Percentiles rank a stretch among this genome's conserved stretches.
phyloP scores from a whole-genome alignment of 129 eudicot species.

The Tagetes patula region DNA sequence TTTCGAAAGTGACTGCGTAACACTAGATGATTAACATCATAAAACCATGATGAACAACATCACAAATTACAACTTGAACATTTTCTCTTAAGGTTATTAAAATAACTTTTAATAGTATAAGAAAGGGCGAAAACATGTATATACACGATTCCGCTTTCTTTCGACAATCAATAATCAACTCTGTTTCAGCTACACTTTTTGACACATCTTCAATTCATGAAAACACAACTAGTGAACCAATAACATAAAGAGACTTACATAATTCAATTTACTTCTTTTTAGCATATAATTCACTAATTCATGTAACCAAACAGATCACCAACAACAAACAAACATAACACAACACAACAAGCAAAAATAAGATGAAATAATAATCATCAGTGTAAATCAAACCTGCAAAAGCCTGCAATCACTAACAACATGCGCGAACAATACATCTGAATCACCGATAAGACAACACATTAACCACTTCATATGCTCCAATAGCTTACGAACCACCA shows the following conservation, averaged over 20 bases:
- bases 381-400: constrained; percentile 34
- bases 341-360: constrained; percentile 20
- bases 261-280: background rate
- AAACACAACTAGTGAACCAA: background rate
- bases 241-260: background rate
- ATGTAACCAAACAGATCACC: constrained; percentile 2
- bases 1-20: constrained; percentile 6
- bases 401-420: constrained; percentile 22
- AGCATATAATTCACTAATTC: background rate
- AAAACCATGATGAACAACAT: background rate
- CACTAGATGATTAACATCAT: background rate
- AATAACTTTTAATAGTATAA: background rate
- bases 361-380: constrained; percentile 1
- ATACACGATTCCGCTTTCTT: background rate
- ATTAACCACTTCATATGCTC: constrained; percentile 53
- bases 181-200: background rate
- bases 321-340: constrained; percentile 21
- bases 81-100: background rate
- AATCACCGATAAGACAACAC: constrained; percentile 31
- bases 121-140: background rate
- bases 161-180: background rate
- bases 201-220: background rate
- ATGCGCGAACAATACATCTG: constrained; percentile 37
- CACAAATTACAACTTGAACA: background rate
- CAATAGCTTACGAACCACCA: constrained; percentile 25